These are phyloP conservation scores for Psilocybe subaeruginosa DNA, from an alignment of 768 basidiomycete species.

Conservation along the genomic window DNA sequence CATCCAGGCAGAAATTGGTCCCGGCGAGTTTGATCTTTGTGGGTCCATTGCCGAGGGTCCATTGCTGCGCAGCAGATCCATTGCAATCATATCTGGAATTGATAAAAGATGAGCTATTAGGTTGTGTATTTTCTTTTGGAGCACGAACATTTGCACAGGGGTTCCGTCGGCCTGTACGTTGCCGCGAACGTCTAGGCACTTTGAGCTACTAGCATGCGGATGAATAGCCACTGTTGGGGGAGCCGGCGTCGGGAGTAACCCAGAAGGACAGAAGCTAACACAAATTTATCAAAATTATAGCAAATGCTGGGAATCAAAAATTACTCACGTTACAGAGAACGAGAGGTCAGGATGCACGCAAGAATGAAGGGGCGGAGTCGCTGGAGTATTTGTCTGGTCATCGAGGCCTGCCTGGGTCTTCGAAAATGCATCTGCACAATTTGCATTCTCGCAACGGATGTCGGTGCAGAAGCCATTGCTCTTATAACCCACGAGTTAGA, in stretches of 20 bases:
- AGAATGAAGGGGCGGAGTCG: conserved; percentile 4
- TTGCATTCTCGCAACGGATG: conserved; percentile 17
- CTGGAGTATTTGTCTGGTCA: conserved; percentile 3
- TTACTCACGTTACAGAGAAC: conserved; percentile 18
- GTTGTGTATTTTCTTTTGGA: not conserved
- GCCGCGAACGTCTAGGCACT: conserved; percentile 36
- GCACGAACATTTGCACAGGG: conserved; percentile 33
- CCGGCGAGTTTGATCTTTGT: conserved; percentile 32
- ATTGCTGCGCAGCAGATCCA: conserved; percentile 31
- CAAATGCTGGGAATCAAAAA: too few species aligned
- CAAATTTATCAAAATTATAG: too few species aligned
- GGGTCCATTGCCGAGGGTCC: conserved; percentile 27
- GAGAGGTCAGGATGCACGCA: conserved; percentile 13
- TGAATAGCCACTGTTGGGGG: conserved; percentile 23
- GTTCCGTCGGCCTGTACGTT: conserved; percentile 28
- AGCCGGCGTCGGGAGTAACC: conserved; percentile 1
- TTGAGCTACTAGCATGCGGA: conserved; percentile 23
- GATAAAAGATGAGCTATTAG: not conserved
- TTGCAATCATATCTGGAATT: conserved; percentile 35
- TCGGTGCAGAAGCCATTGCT: conserved; percentile 21
- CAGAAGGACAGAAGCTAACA: conserved; percentile 6
- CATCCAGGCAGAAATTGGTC: conserved; percentile 38
- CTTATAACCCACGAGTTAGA: not conserved
- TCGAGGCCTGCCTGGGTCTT: conserved; percentile 14
- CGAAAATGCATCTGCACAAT: conserved; percentile 25